Evolutionary conservation across 768 basidiomycete species (phyloP).

Genomic region (Chlorophyllum brunneum): DNA sequence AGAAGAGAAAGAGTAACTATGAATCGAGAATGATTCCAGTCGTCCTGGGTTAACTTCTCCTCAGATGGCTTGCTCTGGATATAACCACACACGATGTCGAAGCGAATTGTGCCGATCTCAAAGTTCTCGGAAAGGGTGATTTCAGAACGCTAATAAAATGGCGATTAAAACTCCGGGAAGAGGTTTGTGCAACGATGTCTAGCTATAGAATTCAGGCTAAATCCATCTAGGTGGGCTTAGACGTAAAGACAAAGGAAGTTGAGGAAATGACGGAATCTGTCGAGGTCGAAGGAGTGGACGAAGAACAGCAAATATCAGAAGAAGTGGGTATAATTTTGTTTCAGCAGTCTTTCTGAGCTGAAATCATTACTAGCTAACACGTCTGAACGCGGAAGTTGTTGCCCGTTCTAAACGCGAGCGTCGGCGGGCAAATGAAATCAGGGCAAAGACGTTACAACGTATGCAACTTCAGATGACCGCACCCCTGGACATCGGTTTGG

Average conservation of each 20-base stretch:
- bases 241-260: slow-evolving; percentile 67
- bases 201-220: neutral
- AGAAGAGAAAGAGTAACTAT: slow-evolving; percentile 75
- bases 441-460: slow-evolving; percentile 82
- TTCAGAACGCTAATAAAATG: slow-evolving; percentile 93
- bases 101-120: slow-evolving; percentile 86
- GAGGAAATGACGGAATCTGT: slow-evolving; percentile 75
- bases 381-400: slow-evolving; percentile 72
- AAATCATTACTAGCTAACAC: slow-evolving; percentile 61
- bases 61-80: slow-evolving; percentile 69
- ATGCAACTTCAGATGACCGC: slow-evolving; percentile 98
- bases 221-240: slow-evolving; percentile 66
- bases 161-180: slow-evolving; percentile 83
- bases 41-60: slow-evolving; percentile 6
- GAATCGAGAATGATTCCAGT: slow-evolving; percentile 2
- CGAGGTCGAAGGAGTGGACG: slow-evolving; percentile 71
- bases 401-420: slow-evolving; percentile 76
- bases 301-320: slow-evolving; percentile 84
- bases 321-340: slow-evolving; percentile 51
- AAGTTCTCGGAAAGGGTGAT: slow-evolving; percentile 96
- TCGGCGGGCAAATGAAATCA: slow-evolving; percentile 84
- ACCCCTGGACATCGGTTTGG: slow-evolving; percentile 92
- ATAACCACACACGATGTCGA: slow-evolving; percentile 78
- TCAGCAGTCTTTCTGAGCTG: neutral
- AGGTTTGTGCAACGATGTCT: slow-evolving; percentile 46